phyloP scores from a whole-genome alignment of 345 rosid species.

The Anacardium occidentale region DNA sequence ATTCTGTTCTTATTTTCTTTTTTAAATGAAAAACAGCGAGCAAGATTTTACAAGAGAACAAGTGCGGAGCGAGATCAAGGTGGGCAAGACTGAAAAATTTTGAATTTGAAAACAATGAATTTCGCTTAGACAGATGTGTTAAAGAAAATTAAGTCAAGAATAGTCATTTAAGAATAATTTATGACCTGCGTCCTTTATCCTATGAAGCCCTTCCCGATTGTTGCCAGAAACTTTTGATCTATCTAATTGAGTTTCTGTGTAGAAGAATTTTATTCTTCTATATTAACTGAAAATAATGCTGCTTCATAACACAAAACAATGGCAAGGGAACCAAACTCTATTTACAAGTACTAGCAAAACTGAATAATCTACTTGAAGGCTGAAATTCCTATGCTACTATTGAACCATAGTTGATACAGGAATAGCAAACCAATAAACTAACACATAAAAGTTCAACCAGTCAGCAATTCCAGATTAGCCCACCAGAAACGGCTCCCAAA shows the following conservation, averaged over 20 bases:
- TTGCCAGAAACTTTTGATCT: slow-evolving; percentile 6
- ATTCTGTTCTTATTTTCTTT: too few species aligned
- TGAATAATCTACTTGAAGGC: not conserved
- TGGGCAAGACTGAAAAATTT: not conserved
- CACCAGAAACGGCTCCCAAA: not conserved
- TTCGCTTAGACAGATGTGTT: not conserved
- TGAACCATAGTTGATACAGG: not conserved
- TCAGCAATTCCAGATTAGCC: not conserved
- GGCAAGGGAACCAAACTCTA: not conserved
- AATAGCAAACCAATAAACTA: not conserved
- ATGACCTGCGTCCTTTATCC: not conserved
- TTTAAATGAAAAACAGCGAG: not conserved
- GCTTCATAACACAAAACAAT: not conserved
- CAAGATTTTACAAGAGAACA: not conserved
- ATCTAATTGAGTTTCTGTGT: not conserved
- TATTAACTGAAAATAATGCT: not conserved
- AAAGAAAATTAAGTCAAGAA: not conserved
- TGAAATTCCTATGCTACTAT: not conserved
- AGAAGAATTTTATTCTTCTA: not conserved
- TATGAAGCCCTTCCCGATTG: slow-evolving; percentile 1
- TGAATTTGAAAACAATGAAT: not conserved
- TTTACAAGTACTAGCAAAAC: not conserved
- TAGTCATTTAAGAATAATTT: not conserved
- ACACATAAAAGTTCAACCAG: slow-evolving; percentile 2
- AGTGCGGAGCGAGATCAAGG: too few species aligned